Evolutionary conservation across 257 asterid species (phyloP), one percentile per base, ranked within the genome.

Genomic region (Solanum infundibuliforme): DNA sequence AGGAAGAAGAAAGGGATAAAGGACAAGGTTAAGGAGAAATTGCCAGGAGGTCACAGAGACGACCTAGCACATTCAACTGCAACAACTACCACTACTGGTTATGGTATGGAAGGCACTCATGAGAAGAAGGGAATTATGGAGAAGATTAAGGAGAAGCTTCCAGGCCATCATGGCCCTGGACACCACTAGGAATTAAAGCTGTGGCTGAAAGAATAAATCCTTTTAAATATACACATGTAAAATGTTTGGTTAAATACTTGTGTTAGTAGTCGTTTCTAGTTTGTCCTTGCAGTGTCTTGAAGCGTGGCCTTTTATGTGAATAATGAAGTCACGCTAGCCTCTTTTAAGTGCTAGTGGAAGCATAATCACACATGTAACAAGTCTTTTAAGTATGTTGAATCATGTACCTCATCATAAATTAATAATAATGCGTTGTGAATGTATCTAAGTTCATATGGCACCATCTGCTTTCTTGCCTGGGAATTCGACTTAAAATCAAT

Each of bases 51-150:
- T 27, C 93, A 89, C 88, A 91, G 62, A 90, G 93, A 89, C 20
- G 92, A 91, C 0, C 91, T 43, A 52, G 25, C 86, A 9, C 86
- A 48, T 48, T 48, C 86, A 48, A 52, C 86, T 68, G 20, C 76
- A 86, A 8, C 58, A 1, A 25, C 82, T 6, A 73, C 89, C 16
- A 81, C 85, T n/a, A 34, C 91, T 29, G 92, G 90, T 2, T 55
- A 88, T 82, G 92, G 88, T 11, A 86, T 79, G 5, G 89, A 90
- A 23, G 97, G 86, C 21, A n/a, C 31, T 0, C 95, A 69, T 1
- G 96, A 96, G 94, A 95, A 96, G 95, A 95, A 95, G 84, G 98
- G 98, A 10, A 36, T 94, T 66, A 84, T 94, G 94, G 98, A 93
- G 0, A 95, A 93, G 89, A 95, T 96, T 52, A 96, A 94, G 95